These are phyloP conservation scores for Protomyces arabidopsidicola DNA, from an alignment of 1,139 yeast species.

Conservation along the genomic window DNA sequence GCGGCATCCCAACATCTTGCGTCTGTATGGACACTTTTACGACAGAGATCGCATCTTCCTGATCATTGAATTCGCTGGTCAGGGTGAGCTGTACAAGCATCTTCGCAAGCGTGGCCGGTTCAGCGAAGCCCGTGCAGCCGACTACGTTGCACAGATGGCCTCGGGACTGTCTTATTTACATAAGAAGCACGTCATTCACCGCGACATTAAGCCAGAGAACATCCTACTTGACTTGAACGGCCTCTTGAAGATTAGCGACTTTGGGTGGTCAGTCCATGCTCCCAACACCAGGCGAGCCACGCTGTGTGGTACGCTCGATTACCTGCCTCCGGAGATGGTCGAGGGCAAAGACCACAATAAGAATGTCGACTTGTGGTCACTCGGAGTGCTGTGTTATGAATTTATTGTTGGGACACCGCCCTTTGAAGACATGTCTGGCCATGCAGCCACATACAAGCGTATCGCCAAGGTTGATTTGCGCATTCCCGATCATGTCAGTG, in stretches of 20 bases:
- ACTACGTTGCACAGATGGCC: constrained; percentile 78
- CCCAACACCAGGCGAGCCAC: constrained; percentile 59
- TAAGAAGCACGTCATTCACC: constrained; percentile 70
- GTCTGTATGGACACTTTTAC: constrained; percentile 78
- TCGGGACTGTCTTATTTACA: constrained; percentile 73
- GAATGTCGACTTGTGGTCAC: constrained; percentile 85
- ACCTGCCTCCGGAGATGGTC: constrained; percentile 93
- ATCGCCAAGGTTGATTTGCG: constrained; percentile 71
- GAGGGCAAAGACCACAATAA: constrained; percentile 75
- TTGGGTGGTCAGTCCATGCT: constrained; percentile 89
- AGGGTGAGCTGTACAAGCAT: constrained; percentile 80
- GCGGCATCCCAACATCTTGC: constrained; percentile 68
- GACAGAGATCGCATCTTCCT: constrained; percentile 75
- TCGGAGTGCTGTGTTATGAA: constrained; percentile 83
- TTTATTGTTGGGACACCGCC: constrained; percentile 84
- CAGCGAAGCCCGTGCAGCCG: constrained; percentile 66
- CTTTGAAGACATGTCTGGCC: constrained; percentile 67
- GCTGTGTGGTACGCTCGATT: constrained; percentile 91
- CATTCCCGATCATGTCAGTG: constrained; percentile 64
- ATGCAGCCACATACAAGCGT: constrained; percentile 68
- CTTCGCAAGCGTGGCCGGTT: constrained; percentile 62
- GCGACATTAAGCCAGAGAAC: constrained; percentile 92
- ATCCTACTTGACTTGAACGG: constrained; percentile 70
- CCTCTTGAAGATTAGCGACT: constrained; percentile 76
- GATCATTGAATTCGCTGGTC: constrained; percentile 74